phyloP scores from a whole-genome alignment of 2,329 filamentous ascomycete genomes.

The Cryphonectria naterciae region DNA sequence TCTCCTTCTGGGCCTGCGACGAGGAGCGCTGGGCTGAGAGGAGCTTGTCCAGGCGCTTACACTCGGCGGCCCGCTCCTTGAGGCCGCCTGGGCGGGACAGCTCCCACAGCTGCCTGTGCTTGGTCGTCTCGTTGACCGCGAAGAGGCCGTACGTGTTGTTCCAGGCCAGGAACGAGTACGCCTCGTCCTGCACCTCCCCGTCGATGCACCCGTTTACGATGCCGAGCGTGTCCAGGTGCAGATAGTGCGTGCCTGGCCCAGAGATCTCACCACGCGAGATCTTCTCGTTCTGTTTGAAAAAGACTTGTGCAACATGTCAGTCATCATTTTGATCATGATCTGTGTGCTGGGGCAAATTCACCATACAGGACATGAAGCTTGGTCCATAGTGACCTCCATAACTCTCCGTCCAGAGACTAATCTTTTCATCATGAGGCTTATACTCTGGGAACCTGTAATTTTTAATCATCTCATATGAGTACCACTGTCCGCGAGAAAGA shows the following conservation, averaged over 20 bases:
- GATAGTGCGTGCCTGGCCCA: conserved; percentile 25
- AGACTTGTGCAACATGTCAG: conserved; percentile 31
- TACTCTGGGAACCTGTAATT: conserved; percentile 50
- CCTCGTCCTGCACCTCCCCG: conserved; percentile 6
- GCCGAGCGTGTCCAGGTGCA: conserved; percentile 29
- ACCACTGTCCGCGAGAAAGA: background rate
- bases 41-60: conserved; percentile 42
- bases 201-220: conserved; percentile 28
- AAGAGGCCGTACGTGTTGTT: conserved; percentile 57
- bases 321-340: background rate
- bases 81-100: conserved; percentile 53
- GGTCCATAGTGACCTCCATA: conserved; percentile 47
- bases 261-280: conserved; percentile 25
- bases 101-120: conserved; percentile 48
- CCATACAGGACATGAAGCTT: conserved; percentile 38
- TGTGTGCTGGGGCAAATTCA: conserved; percentile 27
- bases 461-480: conserved; percentile 3
- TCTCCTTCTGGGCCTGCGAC: conserved; percentile 20
- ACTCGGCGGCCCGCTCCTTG: conserved; percentile 52
- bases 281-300: conserved; percentile 27
- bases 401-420: conserved; percentile 35
- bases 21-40: conserved; percentile 45
- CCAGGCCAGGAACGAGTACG: conserved; percentile 26
- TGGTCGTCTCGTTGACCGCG: conserved; percentile 52
- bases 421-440: conserved; percentile 46